Percentiles rank a stretch among this genome's conserved stretches.
Conservation (phyloP, 139 green algal genomes). For the Chlorella sorokiniana region DNA sequence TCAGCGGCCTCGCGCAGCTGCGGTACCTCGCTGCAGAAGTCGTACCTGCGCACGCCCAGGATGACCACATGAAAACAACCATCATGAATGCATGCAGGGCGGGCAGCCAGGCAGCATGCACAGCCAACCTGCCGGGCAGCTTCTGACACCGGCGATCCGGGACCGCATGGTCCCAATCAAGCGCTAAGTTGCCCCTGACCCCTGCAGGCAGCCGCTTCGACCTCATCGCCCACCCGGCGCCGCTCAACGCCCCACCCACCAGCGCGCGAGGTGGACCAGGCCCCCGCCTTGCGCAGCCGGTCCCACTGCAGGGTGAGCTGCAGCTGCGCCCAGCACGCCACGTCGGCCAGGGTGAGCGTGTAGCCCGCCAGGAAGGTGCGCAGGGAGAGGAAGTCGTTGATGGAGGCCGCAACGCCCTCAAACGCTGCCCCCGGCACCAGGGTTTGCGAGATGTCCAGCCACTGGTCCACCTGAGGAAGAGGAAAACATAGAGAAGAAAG, state of each 20-base stretch:
- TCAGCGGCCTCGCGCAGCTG: slow-evolving; percentile 53
- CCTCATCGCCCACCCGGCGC: too few relatives aligned
- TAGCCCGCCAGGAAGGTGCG: slow-evolving; percentile 88
- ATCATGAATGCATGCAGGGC: too few relatives aligned
- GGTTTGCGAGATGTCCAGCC: slow-evolving; percentile 73
- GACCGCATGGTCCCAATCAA: too few relatives aligned
- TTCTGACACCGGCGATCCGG: too few relatives aligned
- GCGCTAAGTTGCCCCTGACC: too few relatives aligned
- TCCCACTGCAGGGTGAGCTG: slow-evolving; percentile 69
- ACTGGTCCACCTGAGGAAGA: slow-evolving; percentile 76
- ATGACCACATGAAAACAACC: background rate
- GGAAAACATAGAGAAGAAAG: too few relatives aligned
- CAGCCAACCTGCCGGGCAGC: too few relatives aligned
- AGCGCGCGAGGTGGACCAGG: slow-evolving; percentile 80
- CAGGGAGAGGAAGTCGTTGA: slow-evolving; percentile 81
- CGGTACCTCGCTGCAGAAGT: slow-evolving; percentile 56
- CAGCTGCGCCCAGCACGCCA: slow-evolving; percentile 87
- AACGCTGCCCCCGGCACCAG: slow-evolving; percentile 71
- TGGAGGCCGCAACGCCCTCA: slow-evolving; percentile 53
- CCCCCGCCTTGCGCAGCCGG: slow-evolving; percentile 59
- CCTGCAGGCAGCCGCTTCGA: too few relatives aligned
- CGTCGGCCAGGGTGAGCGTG: slow-evolving; percentile 78
- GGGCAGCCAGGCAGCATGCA: background rate
- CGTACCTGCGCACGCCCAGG: slow-evolving; percentile 47
- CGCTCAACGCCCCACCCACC: too few relatives aligned